Evolutionary conservation across 371 early-diverging fungal species (phyloP).

Genomic region (Mortierella polycephala): DNA sequence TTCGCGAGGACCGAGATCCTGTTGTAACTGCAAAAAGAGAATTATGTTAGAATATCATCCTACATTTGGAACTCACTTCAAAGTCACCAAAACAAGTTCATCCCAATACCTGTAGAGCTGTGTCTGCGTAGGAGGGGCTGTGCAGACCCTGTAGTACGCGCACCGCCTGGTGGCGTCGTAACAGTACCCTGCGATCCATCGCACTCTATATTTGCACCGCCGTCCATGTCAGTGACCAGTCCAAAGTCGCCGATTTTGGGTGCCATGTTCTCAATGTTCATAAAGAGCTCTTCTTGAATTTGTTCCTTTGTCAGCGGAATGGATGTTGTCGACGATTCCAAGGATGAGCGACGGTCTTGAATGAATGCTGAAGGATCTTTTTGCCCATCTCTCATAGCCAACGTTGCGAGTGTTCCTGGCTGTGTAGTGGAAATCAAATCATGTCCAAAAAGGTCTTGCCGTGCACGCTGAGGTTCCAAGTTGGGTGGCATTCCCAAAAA

Average conservation of each 20-base stretch:
- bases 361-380: neutral
- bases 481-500: slow-evolving; percentile 61
- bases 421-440: slow-evolving; percentile 4
- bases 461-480: slow-evolving; percentile 17
- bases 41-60: neutral
- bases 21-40: slow-evolving; percentile 23
- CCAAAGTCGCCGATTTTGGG: slow-evolving; percentile 93
- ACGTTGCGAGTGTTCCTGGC: slow-evolving; percentile 7
- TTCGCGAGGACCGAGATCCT: slow-evolving; percentile 45
- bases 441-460: slow-evolving; percentile 3
- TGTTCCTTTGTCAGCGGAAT: slow-evolving; percentile 41
- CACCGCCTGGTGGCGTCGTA: neutral
- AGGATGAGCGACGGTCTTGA: neutral
- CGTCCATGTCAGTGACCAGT: slow-evolving; percentile 72
- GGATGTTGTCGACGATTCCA: neutral
- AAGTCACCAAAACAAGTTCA: neutral
- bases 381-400: neutral
- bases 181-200: slow-evolving; percentile 3
- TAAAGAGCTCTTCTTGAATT: slow-evolving; percentile 51
- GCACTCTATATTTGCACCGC: slow-evolving; percentile 22
- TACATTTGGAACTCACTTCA: neutral
- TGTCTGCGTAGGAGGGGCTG: slow-evolving; percentile 25
- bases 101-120: slow-evolving; percentile 18
- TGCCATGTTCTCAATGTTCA: slow-evolving; percentile 62
- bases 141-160: slow-evolving; percentile 1